phyloP scores from a whole-genome alignment of 2,329 filamentous ascomycete genomes.

The Epichloe gansuensis region DNA sequence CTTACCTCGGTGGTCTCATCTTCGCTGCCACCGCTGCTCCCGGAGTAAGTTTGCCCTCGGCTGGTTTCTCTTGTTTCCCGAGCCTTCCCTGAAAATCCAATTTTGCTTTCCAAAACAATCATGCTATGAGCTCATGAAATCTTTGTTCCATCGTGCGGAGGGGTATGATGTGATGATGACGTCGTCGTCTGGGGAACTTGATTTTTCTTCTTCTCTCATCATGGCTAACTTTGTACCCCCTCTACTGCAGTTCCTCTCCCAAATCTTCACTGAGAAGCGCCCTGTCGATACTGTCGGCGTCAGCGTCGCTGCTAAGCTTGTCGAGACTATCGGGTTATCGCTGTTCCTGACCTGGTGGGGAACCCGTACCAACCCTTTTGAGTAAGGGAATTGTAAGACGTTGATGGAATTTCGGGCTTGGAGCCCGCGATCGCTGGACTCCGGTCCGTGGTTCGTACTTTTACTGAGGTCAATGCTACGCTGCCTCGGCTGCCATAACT shows the following conservation, averaged over 20 bases:
- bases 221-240: not conserved
- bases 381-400: conserved; percentile 33
- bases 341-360: conserved; percentile 97
- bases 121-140: not conserved
- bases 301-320: conserved; percentile 67
- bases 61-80: not conserved
- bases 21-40: conserved; percentile 87
- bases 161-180: not conserved
- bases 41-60: conserved; percentile 42
- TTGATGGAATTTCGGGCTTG: not conserved
- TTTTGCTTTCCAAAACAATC: not conserved
- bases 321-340: conserved; percentile 87
- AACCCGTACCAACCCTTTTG: conserved; percentile 85
- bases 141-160: not conserved
- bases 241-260: conserved; percentile 58
- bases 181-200: not conserved
- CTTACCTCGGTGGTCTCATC: conserved; percentile 82
- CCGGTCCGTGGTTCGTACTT: not conserved
- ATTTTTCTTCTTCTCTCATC: not conserved
- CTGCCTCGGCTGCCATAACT: not conserved
- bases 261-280: conserved; percentile 83
- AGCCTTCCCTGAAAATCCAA: not conserved
- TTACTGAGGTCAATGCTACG: not conserved
- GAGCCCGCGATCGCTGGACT: not conserved
- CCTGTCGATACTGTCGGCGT: conserved; percentile 83